A percentile compares a stretch with the other conserved stretches of the same genome.
These are phyloP conservation scores for Penicillium sp. DNA, from an alignment of 2,329 filamentous ascomycete genomes.

Conservation along the genomic window DNA sequence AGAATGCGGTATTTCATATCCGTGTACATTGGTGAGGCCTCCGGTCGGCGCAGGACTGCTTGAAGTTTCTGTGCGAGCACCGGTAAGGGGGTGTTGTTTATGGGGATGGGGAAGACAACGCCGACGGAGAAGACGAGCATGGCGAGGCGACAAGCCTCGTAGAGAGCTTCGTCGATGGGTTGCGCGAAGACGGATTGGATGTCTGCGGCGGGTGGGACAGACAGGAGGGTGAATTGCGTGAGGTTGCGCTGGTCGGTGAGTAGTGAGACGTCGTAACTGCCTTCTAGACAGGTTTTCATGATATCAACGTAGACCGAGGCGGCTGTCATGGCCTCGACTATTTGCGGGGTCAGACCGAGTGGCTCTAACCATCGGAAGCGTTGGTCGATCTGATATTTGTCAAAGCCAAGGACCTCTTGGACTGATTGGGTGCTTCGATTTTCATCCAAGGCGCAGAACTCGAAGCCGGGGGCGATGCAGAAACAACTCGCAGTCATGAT, in stretches of 20 bases:
- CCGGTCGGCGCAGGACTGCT: slow-evolving; percentile 25
- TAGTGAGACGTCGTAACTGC: slow-evolving; percentile 23
- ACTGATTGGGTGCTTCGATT: slow-evolving; percentile 21
- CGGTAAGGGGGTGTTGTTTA: slow-evolving; percentile 38
- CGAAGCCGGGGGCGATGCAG: slow-evolving; percentile 27
- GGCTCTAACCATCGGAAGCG: slow-evolving; percentile 25
- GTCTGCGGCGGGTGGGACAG: slow-evolving; percentile 29
- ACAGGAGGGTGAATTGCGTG: slow-evolving; percentile 39
- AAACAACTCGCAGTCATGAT: slow-evolving; percentile 29
- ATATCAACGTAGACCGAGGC: slow-evolving; percentile 34
- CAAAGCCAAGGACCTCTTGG: slow-evolving; percentile 31
- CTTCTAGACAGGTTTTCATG: slow-evolving; percentile 26
- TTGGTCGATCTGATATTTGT: slow-evolving; percentile 26
- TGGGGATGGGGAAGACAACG: slow-evolving; percentile 43
- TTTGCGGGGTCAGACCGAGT: slow-evolving; percentile 30
- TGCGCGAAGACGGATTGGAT: slow-evolving; percentile 19
- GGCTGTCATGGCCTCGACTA: slow-evolving; percentile 35
- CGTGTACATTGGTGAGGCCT: slow-evolving; percentile 28
- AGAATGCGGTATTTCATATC: slow-evolving; percentile 23
- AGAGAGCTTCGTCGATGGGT: slow-evolving; percentile 28
- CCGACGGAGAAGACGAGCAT: slow-evolving; percentile 41
- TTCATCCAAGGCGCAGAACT: slow-evolving; percentile 29
- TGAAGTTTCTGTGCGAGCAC: slow-evolving; percentile 31
- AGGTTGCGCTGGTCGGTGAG: slow-evolving; percentile 43
- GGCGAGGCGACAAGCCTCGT: slow-evolving; percentile 40